Conservation (phyloP, 371 early-diverging fungal genomes). For the Rhizopus arrhizus region DNA sequence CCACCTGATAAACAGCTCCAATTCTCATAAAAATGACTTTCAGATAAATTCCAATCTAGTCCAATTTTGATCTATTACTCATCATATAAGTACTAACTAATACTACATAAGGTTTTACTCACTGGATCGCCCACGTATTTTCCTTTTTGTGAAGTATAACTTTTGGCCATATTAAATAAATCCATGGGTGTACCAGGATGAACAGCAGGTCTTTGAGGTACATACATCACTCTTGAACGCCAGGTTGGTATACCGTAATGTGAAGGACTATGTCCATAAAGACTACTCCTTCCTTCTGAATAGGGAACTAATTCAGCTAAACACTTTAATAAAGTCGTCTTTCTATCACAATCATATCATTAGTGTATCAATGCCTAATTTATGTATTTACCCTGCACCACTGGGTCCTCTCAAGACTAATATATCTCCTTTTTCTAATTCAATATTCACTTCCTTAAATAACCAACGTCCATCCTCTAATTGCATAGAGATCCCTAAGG, state of each 20-base stretch:
- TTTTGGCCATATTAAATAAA: conserved; percentile 62
- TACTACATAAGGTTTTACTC: conserved; percentile 16
- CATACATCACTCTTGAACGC: conserved; percentile 82
- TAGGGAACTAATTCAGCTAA: conserved; percentile 72
- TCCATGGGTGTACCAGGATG: conserved; percentile 76
- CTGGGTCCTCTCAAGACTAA: conserved; percentile 73
- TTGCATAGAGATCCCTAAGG: conserved; percentile 31
- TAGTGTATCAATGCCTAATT: neutral
- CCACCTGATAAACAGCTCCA: conserved; percentile 86
- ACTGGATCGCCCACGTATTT: conserved; percentile 63
- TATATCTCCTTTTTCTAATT: conserved; percentile 58
- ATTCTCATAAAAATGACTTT: conserved; percentile 71
- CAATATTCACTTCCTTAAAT: conserved; percentile 62
- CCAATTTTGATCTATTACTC: conserved; percentile 52
- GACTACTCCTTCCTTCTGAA: conserved; percentile 60
- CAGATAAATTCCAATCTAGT: conserved; percentile 68
- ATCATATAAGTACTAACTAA: conserved; percentile 1
- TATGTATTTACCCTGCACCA: conserved; percentile 65
- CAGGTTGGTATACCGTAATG: conserved; percentile 72
- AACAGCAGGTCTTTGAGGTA: conserved; percentile 82
- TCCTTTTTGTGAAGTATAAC: conserved; percentile 61
- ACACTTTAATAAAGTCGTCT: conserved; percentile 85
- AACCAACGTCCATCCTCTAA: conserved; percentile 55
- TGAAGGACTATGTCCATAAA: conserved; percentile 63
- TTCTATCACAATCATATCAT: conserved; percentile 48